phyloP scores from a whole-genome alignment of 2,329 filamentous ascomycete species.

The Cordyceps cateniannulata region DNA sequence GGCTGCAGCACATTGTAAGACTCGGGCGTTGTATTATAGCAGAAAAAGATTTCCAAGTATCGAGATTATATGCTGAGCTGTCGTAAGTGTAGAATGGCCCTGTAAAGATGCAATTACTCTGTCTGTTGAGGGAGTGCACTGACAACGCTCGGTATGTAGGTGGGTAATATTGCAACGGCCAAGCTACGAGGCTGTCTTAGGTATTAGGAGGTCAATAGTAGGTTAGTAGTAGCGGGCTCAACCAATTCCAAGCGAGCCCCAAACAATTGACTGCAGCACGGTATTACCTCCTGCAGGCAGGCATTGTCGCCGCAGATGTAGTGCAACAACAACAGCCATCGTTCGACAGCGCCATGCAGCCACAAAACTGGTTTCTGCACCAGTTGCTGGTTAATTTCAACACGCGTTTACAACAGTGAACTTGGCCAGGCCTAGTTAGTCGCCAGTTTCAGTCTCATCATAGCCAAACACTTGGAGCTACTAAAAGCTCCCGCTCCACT shows the following conservation, averaged over 20 bases:
- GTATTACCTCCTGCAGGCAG: too few relatives aligned
- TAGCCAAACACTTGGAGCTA: neutral
- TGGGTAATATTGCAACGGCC: neutral
- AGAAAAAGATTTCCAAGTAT: neutral
- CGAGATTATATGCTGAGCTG: neutral
- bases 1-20: neutral
- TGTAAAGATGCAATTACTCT: neutral
- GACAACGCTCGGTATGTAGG: neutral
- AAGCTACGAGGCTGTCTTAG: neutral
- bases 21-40: neutral
- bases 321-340: neutral
- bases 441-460: neutral
- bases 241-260: too few relatives aligned
- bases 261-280: too few relatives aligned
- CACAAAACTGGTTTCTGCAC: neutral
- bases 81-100: neutral
- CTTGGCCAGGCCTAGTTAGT: too few relatives aligned
- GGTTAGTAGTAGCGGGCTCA: too few relatives aligned
- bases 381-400: neutral
- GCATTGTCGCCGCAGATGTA: too few relatives aligned
- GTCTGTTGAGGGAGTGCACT: neutral
- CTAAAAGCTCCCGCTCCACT: slow-evolving; percentile 3
- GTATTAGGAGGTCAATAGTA: too few relatives aligned
- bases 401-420: neutral
- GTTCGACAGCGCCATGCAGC: neutral